Percentiles rank a stretch among this genome's conserved stretches.
Conservation (phyloP, 305 asterid genomes). For the Plantago coronopus region DNA sequence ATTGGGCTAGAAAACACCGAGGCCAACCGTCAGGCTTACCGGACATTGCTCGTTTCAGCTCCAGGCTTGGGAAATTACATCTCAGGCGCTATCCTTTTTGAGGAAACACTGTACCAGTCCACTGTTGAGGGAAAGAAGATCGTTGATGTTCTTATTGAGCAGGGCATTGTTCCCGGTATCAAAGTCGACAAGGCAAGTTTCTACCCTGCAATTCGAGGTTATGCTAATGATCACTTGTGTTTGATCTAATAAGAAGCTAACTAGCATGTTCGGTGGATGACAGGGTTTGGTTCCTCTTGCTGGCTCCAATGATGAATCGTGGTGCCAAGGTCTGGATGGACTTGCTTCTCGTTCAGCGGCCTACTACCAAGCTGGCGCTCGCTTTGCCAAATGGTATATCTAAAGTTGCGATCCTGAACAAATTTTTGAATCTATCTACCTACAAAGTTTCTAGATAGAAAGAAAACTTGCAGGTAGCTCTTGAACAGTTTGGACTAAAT, state of each 20-base stretch:
- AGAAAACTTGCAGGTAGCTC: neutral
- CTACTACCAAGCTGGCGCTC: constrained; percentile 73
- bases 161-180: constrained; percentile 66
- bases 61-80: constrained; percentile 65
- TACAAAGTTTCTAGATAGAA: neutral
- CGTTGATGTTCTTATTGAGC: constrained; percentile 58
- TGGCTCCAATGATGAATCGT: constrained; percentile 67
- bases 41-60: constrained; percentile 57
- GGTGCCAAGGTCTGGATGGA: constrained; percentile 86
- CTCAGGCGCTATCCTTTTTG: constrained; percentile 71
- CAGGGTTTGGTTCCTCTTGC: constrained; percentile 73
- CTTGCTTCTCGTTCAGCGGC: constrained; percentile 69
- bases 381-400: constrained; percentile 63
- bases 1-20: constrained; percentile 72
- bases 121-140: constrained; percentile 67
- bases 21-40: constrained; percentile 68
- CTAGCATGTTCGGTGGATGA: constrained; percentile 1
- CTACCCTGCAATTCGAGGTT: neutral
- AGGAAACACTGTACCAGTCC: constrained; percentile 72
- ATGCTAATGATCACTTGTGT: neutral
- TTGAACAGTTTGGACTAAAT: neutral
- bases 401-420: neutral
- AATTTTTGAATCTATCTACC: neutral
- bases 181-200: constrained; percentile 63
- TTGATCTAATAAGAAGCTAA: neutral